phyloP scores from a whole-genome alignment of 179 eudicot species.

The Silene coronaria region DNA sequence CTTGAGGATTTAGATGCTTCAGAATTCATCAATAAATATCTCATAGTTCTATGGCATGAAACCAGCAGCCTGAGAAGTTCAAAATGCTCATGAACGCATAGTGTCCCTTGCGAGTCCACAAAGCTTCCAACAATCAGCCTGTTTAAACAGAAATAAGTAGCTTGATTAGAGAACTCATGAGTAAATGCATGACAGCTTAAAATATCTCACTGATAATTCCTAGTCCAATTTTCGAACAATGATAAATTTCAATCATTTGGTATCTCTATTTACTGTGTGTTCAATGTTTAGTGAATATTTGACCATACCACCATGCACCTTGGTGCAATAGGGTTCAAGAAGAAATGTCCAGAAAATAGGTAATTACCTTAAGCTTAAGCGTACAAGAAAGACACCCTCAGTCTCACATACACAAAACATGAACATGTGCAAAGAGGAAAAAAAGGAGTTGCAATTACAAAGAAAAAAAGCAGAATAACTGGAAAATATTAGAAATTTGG shows the following conservation, averaged over 20 bases:
- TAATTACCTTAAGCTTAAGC: background rate
- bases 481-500: background rate
- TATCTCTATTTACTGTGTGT: background rate
- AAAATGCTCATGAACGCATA: conserved; percentile 23
- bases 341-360: background rate
- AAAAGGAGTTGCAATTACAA: conserved; percentile 22
- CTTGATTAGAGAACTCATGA: background rate
- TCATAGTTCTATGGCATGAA: conserved; percentile 63
- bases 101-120: conserved; percentile 30
- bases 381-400: background rate
- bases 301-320: background rate
- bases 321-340: background rate
- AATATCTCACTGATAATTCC: background rate
- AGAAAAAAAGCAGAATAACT: background rate
- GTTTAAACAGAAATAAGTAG: conserved; percentile 24
- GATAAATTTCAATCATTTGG: background rate
- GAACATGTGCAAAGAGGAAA: conserved; percentile 14
- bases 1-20: conserved; percentile 32
- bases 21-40: conserved; percentile 36
- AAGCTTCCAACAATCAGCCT: conserved; percentile 65
- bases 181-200: conserved; percentile 6
- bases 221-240: background rate
- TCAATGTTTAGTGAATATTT: background rate
- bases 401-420: background rate
- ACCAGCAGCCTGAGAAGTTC: conserved; percentile 55